Base-by-base conservation (phyloP, 192 early-diverging fungal genomes). In the Dispira parvispora region DNA sequence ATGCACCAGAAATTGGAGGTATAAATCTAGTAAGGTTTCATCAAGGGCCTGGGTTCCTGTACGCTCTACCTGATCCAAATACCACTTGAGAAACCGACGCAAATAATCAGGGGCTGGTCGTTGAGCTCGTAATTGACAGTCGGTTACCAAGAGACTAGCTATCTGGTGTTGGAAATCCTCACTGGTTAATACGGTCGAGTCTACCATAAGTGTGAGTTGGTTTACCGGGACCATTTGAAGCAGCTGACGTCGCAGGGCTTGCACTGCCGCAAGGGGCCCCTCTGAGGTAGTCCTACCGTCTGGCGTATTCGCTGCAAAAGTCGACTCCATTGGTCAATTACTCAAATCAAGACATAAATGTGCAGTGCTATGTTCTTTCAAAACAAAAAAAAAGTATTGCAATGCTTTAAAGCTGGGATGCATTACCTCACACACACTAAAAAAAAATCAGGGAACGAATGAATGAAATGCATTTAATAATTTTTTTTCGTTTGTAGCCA, bases 81-180 rank as follows among this genome's bases (percentile, higher is more conserved):
- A 61, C 43, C n/a, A 16, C 43, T 61, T 61, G 14, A 61, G 58
- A 44, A 61, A 61, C 14, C 58, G 20, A 11, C 43, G 58, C n/a
- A 61, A 25, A 25, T 61, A 61, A 6, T 38, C 32, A 38, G 32
- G 32, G 32, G 32, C 32, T 38, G 32, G 32, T 38, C 32, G 1
- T 38, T 38, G 32, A 38, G 32, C 32, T 21, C 25, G 53, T 0
- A 55, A 14, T 3, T 14, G 13, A 8, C 25, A 21, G 53, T 55
- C 20, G 49, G 16, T 50, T 23, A 50, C 1, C 8, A 50, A 23
- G 4, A 20, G n/a, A 18, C 2, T 23, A 8, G 49, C 49, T 50
- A 50, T 8, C 49, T 23, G 23, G 23, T 4, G 23, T 28, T 55
- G 53, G 25, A 55, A 55, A 14, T 18, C 18, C 3, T 14, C 11